phyloP scores from a whole-genome alignment of 2,329 filamentous ascomycete genomes.

The Spiromastix sp. region DNA sequence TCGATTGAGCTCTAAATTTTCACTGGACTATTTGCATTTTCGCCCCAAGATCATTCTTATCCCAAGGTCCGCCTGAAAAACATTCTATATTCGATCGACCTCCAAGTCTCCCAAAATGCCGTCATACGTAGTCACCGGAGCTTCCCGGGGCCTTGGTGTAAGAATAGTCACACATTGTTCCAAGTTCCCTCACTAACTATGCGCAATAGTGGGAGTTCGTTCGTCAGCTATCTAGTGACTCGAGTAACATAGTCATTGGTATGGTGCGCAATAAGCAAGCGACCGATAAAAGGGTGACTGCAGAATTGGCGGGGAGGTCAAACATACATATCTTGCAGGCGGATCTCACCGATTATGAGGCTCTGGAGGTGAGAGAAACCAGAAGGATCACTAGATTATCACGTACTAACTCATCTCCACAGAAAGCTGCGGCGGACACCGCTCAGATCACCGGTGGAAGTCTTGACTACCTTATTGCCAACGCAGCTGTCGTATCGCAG shows the following conservation, averaged over 20 bases:
- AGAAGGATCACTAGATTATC: background rate
- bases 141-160: conserved; percentile 17
- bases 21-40: no score
- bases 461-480: conserved; percentile 45
- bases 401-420: background rate
- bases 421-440: conserved; percentile 13
- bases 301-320: conserved; percentile 27
- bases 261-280: conserved; percentile 38
- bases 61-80: no score
- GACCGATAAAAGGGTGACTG: conserved; percentile 34
- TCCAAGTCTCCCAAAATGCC: no score
- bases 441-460: conserved; percentile 27
- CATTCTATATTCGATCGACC: no score
- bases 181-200: background rate
- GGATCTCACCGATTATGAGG: conserved; percentile 33
- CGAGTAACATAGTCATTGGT: conserved; percentile 37
- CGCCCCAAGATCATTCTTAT: no score
- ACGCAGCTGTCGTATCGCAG: conserved; percentile 31
- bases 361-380: conserved; percentile 24
- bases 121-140: conserved; percentile 18
- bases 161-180: background rate
- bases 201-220: conserved; percentile 40
- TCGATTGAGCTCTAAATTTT: no score
- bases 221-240: conserved; percentile 34
- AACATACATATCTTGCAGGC: conserved; percentile 40